A percentile compares a stretch with the other conserved stretches of the same genome.
These are phyloP conservation scores for Saksenaea oblongispora DNA, from an alignment of 371 early-diverging fungal genomes.

Conservation along the genomic window DNA sequence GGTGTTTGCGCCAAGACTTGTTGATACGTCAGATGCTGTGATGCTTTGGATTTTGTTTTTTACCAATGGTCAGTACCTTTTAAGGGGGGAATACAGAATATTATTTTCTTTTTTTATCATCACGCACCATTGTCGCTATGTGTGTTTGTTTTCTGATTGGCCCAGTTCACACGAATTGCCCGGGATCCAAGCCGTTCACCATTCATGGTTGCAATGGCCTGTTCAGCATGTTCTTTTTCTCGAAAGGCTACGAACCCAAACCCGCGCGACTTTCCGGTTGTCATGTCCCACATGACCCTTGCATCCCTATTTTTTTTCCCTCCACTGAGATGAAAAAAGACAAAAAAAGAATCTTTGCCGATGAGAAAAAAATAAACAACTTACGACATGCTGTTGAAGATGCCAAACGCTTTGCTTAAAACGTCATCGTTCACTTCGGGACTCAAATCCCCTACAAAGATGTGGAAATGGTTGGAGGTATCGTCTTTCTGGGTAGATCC, in stretches of 20 bases:
- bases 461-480: slow-evolving; percentile 70
- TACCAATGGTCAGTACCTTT: neutral
- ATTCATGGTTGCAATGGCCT: slow-evolving; percentile 86
- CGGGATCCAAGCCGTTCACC: slow-evolving; percentile 73
- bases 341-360: slow-evolving; percentile 46
- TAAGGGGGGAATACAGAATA: neutral
- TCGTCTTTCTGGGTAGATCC: slow-evolving; percentile 55
- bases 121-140: neutral
- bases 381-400: slow-evolving; percentile 64
- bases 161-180: slow-evolving; percentile 71
- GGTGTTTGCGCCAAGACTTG: slow-evolving; percentile 73
- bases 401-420: slow-evolving; percentile 66
- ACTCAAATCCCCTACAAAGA: slow-evolving; percentile 86
- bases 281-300: slow-evolving; percentile 76
- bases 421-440: slow-evolving; percentile 83
- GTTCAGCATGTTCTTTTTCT: slow-evolving; percentile 77
- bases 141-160: slow-evolving; percentile 57
- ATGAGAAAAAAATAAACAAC: slow-evolving; percentile 57
- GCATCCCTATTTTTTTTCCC: slow-evolving; percentile 30
- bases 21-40: slow-evolving; percentile 54
- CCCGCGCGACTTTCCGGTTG: slow-evolving; percentile 80
- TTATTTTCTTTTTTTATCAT: neutral
- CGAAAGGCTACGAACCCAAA: slow-evolving; percentile 85
- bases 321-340: slow-evolving; percentile 6
- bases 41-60: neutral